Percentiles rank a stretch among this genome's conserved stretches.
These are phyloP conservation scores for Geotrichum bryndzae DNA, from an alignment of 1,139 yeast species.

Conservation along the genomic window DNA sequence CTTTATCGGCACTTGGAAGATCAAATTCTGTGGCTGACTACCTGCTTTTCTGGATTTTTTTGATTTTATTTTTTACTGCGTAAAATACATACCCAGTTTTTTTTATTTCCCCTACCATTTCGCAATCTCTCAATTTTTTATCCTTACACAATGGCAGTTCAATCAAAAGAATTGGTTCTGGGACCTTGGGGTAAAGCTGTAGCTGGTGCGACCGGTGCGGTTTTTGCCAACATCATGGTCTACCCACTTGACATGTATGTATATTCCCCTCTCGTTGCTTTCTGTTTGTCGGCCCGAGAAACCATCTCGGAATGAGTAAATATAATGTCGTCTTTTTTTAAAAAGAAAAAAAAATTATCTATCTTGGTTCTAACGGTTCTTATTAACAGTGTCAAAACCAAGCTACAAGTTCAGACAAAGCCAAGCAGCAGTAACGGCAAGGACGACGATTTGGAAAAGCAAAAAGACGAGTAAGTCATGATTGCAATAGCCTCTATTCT, in stretches of 20 bases:
- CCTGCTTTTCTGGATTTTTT: neutral
- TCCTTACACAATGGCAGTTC: neutral
- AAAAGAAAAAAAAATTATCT: no score
- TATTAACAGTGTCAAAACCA: conserved; percentile 48
- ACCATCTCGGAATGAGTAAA: neutral
- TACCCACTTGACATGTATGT: conserved; percentile 75
- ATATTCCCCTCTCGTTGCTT: neutral
- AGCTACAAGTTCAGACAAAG: conserved; percentile 53
- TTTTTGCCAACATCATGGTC: conserved; percentile 71
- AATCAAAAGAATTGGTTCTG: conserved; percentile 19
- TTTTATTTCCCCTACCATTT: neutral
- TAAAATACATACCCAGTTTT: neutral
- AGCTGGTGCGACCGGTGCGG: conserved; percentile 81
- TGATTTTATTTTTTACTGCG: neutral
- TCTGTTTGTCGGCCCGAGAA: neutral
- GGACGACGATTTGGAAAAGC: conserved; percentile 2
- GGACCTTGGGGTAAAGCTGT: conserved; percentile 66
- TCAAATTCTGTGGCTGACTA: neutral
- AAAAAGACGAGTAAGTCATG: conserved; percentile 6
- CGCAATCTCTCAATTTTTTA: neutral
- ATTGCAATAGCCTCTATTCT: neutral
- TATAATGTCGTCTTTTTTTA: neutral
- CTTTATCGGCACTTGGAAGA: neutral
- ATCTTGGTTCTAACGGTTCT: neutral
- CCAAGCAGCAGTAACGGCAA: neutral